Conservation (phyloP, 495 filamentous ascomycete species). For the Penicillium tannophilum region DNA sequence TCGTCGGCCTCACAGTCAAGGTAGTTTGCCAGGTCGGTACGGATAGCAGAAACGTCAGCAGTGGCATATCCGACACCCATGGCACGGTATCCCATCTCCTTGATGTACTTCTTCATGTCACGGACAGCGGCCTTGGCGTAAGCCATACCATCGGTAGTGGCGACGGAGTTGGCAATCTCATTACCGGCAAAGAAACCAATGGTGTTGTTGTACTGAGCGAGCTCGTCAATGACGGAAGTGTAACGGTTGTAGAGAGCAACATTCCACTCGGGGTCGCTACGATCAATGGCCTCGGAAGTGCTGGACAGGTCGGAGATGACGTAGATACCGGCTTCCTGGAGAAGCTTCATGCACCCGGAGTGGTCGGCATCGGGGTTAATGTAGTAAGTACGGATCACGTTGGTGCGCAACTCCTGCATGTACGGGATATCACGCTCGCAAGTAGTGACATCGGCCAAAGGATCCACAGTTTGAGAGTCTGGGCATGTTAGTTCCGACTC, state of each 20-base stretch:
- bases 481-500: slow-evolving; percentile 12
- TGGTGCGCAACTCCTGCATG: slow-evolving; percentile 75
- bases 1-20: slow-evolving; percentile 79
- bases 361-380: slow-evolving; percentile 81
- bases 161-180: slow-evolving; percentile 84
- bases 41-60: slow-evolving; percentile 83
- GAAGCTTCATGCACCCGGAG: slow-evolving; percentile 77
- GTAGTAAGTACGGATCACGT: slow-evolving; percentile 91
- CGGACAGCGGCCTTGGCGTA: slow-evolving; percentile 97
- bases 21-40: slow-evolving; percentile 77
- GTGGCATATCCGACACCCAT: slow-evolving; percentile 95
- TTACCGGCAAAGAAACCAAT: slow-evolving; percentile 98
- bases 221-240: slow-evolving; percentile 76
- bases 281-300: slow-evolving; percentile 80
- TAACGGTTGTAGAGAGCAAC: slow-evolving; percentile 75
- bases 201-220: slow-evolving; percentile 79
- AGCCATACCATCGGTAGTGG: slow-evolving; percentile 82
- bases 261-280: slow-evolving; percentile 75
- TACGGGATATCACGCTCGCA: slow-evolving; percentile 86
- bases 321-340: slow-evolving; percentile 89
- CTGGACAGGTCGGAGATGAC: slow-evolving; percentile 86
- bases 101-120: slow-evolving; percentile 93
- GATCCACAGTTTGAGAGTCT: slow-evolving; percentile 51
- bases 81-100: slow-evolving; percentile 66
- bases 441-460: slow-evolving; percentile 66